Evolutionary conservation across 805 yeast genomes (phyloP).

Genomic region (Soucietia sequanensis): DNA sequence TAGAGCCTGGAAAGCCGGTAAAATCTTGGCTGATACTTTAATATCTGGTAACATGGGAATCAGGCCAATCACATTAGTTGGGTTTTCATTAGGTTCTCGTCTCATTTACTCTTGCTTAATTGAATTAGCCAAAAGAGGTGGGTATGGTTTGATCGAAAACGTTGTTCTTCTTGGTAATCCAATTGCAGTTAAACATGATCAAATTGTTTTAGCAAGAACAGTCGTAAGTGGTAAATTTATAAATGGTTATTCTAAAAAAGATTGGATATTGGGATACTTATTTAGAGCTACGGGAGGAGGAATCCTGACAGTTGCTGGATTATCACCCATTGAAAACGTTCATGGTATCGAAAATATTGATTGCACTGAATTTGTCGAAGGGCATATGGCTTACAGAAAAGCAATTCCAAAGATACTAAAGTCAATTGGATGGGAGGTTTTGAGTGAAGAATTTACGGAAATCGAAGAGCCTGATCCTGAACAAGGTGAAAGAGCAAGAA

Average conservation of each 20-base stretch:
- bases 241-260: constrained; percentile 87
- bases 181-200: constrained; percentile 72
- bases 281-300: constrained; percentile 97
- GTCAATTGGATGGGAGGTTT: constrained; percentile 71
- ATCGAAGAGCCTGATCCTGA: constrained; percentile 96
- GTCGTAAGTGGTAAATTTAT: constrained; percentile 88
- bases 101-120: constrained; percentile 86
- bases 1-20: constrained; percentile 96
- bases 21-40: constrained; percentile 85
- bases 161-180: constrained; percentile 90
- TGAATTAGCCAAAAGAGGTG: constrained; percentile 82
- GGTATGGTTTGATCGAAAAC: constrained; percentile 84
- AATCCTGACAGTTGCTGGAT: constrained; percentile 83
- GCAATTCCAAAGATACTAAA: constrained; percentile 83
- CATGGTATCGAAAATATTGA: constrained; percentile 80
- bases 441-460: constrained; percentile 89
- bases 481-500: constrained; percentile 76
- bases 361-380: constrained; percentile 83
- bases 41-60: constrained; percentile 86
- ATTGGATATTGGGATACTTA: constrained; percentile 94
- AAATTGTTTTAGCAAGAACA: constrained; percentile 72
- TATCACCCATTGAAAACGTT: constrained; percentile 65
- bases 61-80: constrained; percentile 87
- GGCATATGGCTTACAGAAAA: constrained; percentile 96
- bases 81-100: constrained; percentile 92